Base-by-base conservation (phyloP, 2,329 filamentous ascomycete species). In the Ascochyta fabae region DNA sequence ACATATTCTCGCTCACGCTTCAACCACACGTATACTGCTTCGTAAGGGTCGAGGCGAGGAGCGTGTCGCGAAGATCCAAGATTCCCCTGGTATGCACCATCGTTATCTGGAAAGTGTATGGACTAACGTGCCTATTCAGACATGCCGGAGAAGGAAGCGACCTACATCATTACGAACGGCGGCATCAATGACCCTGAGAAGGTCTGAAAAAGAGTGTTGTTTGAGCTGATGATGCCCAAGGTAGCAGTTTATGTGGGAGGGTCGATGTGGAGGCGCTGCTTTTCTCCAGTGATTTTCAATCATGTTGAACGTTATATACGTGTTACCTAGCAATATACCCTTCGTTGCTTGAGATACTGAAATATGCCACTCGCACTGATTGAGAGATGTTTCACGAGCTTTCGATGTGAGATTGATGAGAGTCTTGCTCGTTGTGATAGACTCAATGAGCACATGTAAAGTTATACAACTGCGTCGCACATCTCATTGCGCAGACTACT, bases 41-140 rank as follows among this genome's bases (percentile, higher is more conserved):
- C 81, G 87, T 9, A 90, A 90, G 66, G 87, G 87, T 42, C 81
- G 87, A 59, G 87, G 87, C 9, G 87, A 89, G 57, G 87, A 90
- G 71, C 81, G 87, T 55, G 87, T 89, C 43, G 87, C 87, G 3
- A 89, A 89, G 75, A 84, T 89, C 38, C 82, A 87, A 60, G 86
- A 88, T 67, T 88, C 85, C 31, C 86, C 86, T 55, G 86, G 86
- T 88, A 66, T 15, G 13, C 16, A 35, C 29, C 26, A 41, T 26
- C 23, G n/a, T 41, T 7, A 27, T 3, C 26, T 50, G 27, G 31
- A 27, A 16, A 29, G 22, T 16, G 15, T 33, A 9, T 15, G n/a
- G n/a, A 38, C 63, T 73, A 41, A 75, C 51, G n/a, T 16, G n/a
- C 4, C 31, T 6, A 9, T 47, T 2, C 22, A 86, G 87, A 89